Base-by-base conservation (phyloP, 768 basidiomycete genomes). In the Suillus decipiens region DNA sequence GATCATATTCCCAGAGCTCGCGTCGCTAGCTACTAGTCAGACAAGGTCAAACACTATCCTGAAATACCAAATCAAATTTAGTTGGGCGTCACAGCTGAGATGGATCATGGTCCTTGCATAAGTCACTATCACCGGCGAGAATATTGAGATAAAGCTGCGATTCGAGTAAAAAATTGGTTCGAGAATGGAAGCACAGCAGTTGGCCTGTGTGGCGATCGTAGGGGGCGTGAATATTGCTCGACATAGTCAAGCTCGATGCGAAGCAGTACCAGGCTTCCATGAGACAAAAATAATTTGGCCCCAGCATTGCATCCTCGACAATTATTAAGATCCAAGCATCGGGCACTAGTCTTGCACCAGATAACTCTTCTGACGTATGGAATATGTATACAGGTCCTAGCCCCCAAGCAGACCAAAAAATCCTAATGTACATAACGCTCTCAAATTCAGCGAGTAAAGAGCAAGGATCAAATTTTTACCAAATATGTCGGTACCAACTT, bases 1-100 rank as follows among this genome's bases (percentile, higher is more conserved):
- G 28, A 41, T 41, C 56, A 39, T 22, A 57, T 57, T 57, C 51
- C 51, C 51, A 53, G 33, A 53, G 34, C 51, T 34, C 39, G 39
- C 56, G 39, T 19, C 55, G 55, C 37, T 37, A 22, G 55, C 45
- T 22, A 47, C 28, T 28, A 28, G 28, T 28, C 37, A 24, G 14
- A 19, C 24, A 28, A 11, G 15, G 55, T 39, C 22, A 39, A 22
- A 41, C 17, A 28, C 10, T 9, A 56, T 39, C 5, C 37, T 57
- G 56, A 57, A 57, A 41, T 28, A 41, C 17, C 10, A 41, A 19
- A 41, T 57, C 24, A 37, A 57, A 39, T 41, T 28, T 5, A 53
- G 51, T 33, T 19, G 31, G 17, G 31, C 39, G 60, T 64, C 22
- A 33, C n/a, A n/a, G n/a, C 47, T 48, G 47, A 24, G 31, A 51